Evolutionary conservation across 2,329 filamentous ascomycete genomes (phyloP).

Genomic region (Ophiostoma ips): DNA sequence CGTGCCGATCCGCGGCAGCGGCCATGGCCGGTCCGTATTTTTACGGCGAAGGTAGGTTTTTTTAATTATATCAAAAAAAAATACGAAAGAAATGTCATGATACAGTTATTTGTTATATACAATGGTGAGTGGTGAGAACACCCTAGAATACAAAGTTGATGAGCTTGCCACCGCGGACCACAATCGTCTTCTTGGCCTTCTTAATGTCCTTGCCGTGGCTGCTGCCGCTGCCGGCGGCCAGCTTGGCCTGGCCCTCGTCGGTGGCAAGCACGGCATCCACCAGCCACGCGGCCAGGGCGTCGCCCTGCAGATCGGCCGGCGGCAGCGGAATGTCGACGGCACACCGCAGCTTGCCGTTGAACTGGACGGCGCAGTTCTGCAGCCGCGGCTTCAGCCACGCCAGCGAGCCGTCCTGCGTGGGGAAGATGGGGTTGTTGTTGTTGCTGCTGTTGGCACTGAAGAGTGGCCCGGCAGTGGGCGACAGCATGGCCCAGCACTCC

Average conservation of each 20-base stretch:
- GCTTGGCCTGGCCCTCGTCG: conserved; percentile 42
- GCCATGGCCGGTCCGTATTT: conserved; percentile 33
- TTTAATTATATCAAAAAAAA: not conserved
- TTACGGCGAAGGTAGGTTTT: conserved; percentile 11
- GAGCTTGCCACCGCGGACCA: conserved; percentile 51
- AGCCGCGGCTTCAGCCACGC: conserved; percentile 35
- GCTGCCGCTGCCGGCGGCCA: conserved; percentile 33
- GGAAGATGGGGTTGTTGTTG: conserved; percentile 34
- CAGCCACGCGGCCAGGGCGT: conserved; percentile 45
- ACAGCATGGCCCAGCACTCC: conserved; percentile 39
- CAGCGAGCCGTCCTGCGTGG: conserved; percentile 36
- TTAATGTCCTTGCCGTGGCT: conserved; percentile 28
- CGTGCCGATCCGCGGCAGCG: conserved; percentile 31
- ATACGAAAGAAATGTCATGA: not conserved
- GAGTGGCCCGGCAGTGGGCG: conserved; percentile 18
- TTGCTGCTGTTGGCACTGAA: not conserved
- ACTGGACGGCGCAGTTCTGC: conserved; percentile 52
- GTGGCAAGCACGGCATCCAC: conserved; percentile 46
- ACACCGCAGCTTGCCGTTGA: conserved; percentile 67
- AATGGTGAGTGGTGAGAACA: too few relatives aligned
- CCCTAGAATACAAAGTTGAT: conserved; percentile 60
- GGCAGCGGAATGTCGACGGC: conserved; percentile 48
- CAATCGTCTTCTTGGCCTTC: conserved; percentile 48
- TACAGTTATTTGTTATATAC: not conserved
- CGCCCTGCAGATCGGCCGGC: conserved; percentile 27